Percentiles rank a stretch among this genome's conserved stretches.
Conservation (phyloP, 495 filamentous ascomycete genomes). For the Articulospora tetracladia region DNA sequence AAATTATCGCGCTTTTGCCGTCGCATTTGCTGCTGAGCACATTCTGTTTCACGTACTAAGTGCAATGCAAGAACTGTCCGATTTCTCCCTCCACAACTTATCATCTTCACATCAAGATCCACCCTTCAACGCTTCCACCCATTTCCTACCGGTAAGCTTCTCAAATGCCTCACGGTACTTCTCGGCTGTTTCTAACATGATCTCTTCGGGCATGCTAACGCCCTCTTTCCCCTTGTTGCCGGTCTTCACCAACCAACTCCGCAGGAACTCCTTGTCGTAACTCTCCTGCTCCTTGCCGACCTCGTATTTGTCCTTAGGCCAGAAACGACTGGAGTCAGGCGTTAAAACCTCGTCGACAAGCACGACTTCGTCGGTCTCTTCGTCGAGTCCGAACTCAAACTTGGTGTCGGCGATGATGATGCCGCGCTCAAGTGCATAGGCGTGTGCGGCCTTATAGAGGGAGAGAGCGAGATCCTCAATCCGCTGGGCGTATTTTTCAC, state of each 20-base stretch:
- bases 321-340: slow-evolving; percentile 81
- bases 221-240: slow-evolving; percentile 69
- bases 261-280: slow-evolving; percentile 86
- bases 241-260: slow-evolving; percentile 76
- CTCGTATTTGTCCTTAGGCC: slow-evolving; percentile 71
- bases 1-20: no score
- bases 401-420: slow-evolving; percentile 93
- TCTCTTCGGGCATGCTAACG: slow-evolving; percentile 61
- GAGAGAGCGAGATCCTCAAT: slow-evolving; percentile 69
- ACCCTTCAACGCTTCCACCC: slow-evolving; percentile 17
- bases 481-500: slow-evolving; percentile 65
- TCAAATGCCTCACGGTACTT: slow-evolving; percentile 72
- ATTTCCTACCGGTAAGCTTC: slow-evolving; percentile 59
- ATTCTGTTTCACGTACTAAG: no score
- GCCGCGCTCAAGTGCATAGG: slow-evolving; percentile 71
- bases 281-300: slow-evolving; percentile 72
- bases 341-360: slow-evolving; percentile 92
- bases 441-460: slow-evolving; percentile 69
- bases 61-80: no score
- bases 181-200: slow-evolving; percentile 56
- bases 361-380: slow-evolving; percentile 69
- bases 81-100: no score
- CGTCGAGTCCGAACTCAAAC: slow-evolving; percentile 75
- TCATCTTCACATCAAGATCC: not conserved
- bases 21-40: no score